These are phyloP conservation scores for Gilbertella persicaria DNA, from an alignment of 371 early-diverging fungal species.

Conservation along the genomic window DNA sequence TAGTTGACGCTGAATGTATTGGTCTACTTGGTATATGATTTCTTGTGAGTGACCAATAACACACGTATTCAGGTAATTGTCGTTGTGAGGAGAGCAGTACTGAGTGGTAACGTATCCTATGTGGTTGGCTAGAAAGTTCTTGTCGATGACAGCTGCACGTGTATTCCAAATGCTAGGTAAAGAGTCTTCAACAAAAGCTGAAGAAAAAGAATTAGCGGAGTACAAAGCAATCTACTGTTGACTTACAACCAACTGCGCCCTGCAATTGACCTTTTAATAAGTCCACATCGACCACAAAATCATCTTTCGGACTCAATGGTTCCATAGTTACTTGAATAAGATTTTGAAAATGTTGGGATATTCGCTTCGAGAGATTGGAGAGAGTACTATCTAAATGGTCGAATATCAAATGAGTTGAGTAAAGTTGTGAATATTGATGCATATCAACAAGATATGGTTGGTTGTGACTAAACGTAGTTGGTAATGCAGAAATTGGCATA, in stretches of 20 bases:
- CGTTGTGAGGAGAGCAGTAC: neutral
- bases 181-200: constrained; percentile 42
- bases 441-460: constrained; percentile 23
- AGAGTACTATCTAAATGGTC: constrained; percentile 40
- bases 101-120: constrained; percentile 12
- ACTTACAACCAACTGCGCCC: constrained; percentile 45
- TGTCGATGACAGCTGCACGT: constrained; percentile 28
- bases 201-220: neutral
- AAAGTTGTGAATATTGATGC: constrained; percentile 24
- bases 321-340: constrained; percentile 27
- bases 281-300: constrained; percentile 29
- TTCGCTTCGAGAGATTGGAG: constrained; percentile 25
- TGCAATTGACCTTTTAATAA: constrained; percentile 36
- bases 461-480: neutral
- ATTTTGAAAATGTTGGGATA: constrained; percentile 35
- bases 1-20: constrained; percentile 15
- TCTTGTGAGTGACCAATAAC: constrained; percentile 6
- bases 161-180: constrained; percentile 36
- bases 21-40: constrained; percentile 12
- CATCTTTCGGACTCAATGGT: constrained; percentile 6
- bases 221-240: neutral
- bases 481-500: neutral
- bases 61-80: constrained; percentile 1
- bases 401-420: constrained; percentile 33
- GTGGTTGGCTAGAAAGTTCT: constrained; percentile 18